Evolutionary conservation across 2,329 filamentous ascomycete genomes (phyloP).

Genomic region (Fusarium pseudocircinatum): DNA sequence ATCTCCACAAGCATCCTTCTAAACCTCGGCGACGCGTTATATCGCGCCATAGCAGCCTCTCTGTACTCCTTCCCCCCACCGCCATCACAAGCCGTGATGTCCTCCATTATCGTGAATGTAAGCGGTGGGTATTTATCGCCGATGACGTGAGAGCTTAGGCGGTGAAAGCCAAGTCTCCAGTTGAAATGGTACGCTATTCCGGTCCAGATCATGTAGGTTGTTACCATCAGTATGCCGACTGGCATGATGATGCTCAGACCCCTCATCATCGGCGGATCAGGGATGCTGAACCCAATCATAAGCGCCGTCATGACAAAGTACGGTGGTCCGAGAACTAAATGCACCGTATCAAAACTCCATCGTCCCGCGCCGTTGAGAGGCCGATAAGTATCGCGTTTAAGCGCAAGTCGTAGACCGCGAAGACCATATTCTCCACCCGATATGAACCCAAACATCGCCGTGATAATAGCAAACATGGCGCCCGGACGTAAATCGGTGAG

Average conservation of each 20-base stretch:
- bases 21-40: conserved; percentile 23
- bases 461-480: conserved; percentile 56
- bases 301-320: conserved; percentile 33
- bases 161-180: conserved; percentile 14
- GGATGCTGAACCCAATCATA: conserved; percentile 32
- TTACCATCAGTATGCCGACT: conserved; percentile 29
- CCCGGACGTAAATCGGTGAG: conserved; percentile 32
- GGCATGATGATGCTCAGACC: conserved; percentile 32
- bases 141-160: conserved; percentile 15
- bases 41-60: conserved; percentile 15
- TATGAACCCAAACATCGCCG: conserved; percentile 58
- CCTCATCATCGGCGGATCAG: conserved; percentile 25
- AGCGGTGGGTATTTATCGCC: conserved; percentile 14
- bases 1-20: conserved; percentile 21
- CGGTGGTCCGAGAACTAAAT: conserved; percentile 15
- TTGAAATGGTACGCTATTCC: conserved; percentile 14
- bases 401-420: conserved; percentile 5
- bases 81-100: conserved; percentile 25
- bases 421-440: conserved; percentile 56
- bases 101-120: conserved; percentile 27
- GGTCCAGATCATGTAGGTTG: conserved; percentile 29
- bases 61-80: conserved; percentile 21
- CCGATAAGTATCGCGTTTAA: conserved; percentile 16
- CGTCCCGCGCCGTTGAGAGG: conserved; percentile 14
- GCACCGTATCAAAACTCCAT: conserved; percentile 27